Percentiles rank a stretch among this genome's conserved stretches.
Conservation (phyloP, 2,329 filamentous ascomycete species). For the Ramichloridium luteum region DNA sequence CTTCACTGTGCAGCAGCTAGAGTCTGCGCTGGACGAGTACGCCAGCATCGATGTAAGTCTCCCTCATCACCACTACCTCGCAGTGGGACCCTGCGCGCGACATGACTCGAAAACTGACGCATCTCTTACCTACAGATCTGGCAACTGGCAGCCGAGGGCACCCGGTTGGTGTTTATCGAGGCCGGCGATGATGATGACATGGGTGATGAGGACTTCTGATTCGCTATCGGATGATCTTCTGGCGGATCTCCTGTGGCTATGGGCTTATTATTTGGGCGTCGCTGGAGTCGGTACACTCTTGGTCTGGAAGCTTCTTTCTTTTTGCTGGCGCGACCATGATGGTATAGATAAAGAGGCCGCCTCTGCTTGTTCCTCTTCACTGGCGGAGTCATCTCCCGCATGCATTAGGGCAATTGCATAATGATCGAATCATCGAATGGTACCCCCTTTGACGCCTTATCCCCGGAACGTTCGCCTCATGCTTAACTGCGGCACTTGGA, state of each 20-base stretch:
- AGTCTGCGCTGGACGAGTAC: conserved; percentile 79
- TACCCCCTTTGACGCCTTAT: no score
- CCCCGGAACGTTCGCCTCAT: no score
- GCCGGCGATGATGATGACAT: conserved; percentile 34
- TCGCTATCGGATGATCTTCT: neutral
- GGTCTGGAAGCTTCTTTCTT: no score
- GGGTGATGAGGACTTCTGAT: conserved; percentile 23
- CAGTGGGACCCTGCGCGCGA: neutral
- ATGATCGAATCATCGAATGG: no score
- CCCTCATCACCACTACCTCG: no score
- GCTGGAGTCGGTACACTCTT: no score
- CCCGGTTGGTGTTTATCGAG: conserved; percentile 43
- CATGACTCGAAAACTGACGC: conserved; percentile 9
- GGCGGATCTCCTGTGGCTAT: no score
- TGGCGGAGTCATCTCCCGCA: neutral
- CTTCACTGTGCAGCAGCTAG: conserved; percentile 89
- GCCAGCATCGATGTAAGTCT: conserved; percentile 71
- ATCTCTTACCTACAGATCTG: conserved; percentile 33
- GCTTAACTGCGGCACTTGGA: no score
- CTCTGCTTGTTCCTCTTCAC: neutral
- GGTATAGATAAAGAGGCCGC: neutral
- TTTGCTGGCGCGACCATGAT: no score
- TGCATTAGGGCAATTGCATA: no score
- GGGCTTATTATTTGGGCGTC: no score
- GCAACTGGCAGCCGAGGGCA: conserved; percentile 44